Evolutionary conservation across 208 protist genomes (phyloP).

Genomic region (Herpetomonas muscarum): DNA sequence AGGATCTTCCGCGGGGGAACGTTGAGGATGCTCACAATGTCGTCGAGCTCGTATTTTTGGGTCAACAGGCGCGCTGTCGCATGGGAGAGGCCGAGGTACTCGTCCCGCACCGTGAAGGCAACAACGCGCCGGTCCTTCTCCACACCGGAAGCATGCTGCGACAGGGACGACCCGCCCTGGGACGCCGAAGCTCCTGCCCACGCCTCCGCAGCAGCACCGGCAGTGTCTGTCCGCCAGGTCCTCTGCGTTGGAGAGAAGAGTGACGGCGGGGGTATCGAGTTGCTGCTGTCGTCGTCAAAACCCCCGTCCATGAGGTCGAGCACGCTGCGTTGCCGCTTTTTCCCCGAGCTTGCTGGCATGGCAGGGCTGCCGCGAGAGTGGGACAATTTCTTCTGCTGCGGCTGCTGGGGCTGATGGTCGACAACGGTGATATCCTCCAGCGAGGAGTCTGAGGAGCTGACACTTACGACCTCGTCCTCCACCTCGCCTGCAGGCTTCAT

Average conservation of each 20-base stretch:
- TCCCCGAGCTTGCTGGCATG: background rate
- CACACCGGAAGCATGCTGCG: background rate
- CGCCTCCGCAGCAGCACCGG: constrained; percentile 12
- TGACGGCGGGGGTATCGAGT: background rate
- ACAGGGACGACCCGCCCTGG: background rate
- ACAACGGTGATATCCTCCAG: no score
- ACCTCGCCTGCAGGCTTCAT: no score
- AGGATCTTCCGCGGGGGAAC: constrained; percentile 58
- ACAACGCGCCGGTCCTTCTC: constrained; percentile 10
- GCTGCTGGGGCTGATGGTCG: no score
- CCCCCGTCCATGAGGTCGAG: constrained; percentile 24
- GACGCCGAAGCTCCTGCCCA: background rate
- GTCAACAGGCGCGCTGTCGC: constrained; percentile 73
- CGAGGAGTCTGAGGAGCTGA: no score
- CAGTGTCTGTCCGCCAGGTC: no score
- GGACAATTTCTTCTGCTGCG: no score
- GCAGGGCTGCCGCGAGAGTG: no score
- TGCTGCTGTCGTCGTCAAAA: background rate
- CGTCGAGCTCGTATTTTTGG: constrained; percentile 62
- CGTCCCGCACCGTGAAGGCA: constrained; percentile 48
- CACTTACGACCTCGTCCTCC: no score
- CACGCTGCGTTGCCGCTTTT: constrained; percentile 6
- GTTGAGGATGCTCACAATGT: constrained; percentile 47
- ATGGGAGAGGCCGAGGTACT: constrained; percentile 75
- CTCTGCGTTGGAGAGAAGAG: no score